Percentiles rank a stretch among this genome's conserved stretches.
phyloP scores from a whole-genome alignment of 2,329 filamentous ascomycete species.

The Lasiodiplodia hormozganensis region DNA sequence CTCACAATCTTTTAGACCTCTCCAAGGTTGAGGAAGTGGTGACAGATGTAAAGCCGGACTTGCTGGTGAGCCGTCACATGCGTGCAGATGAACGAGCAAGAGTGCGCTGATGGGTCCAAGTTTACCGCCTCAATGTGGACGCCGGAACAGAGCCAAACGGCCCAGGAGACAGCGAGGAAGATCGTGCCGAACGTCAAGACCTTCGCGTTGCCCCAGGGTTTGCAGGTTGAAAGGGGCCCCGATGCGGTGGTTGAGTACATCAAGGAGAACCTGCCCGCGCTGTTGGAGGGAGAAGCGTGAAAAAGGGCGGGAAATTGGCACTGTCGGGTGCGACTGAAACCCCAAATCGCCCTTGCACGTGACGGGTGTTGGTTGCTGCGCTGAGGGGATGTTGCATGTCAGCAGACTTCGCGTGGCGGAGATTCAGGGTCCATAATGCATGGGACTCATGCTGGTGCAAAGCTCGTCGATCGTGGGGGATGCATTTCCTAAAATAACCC shows the following conservation, averaged over 20 bases:
- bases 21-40: conserved; percentile 60
- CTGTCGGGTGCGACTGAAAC: conserved; percentile 1
- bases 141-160: conserved; percentile 55
- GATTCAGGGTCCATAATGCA: conserved; percentile 12
- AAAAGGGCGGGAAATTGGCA: conserved; percentile 2
- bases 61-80: conserved; percentile 54
- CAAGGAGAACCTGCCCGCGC: conserved; percentile 49
- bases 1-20: conserved; percentile 49
- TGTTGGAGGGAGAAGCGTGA: conserved; percentile 34
- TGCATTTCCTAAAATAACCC: conserved; percentile 18
- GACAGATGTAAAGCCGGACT: conserved; percentile 58
- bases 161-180: conserved; percentile 53
- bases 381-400: not conserved
- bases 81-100: not conserved
- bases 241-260: conserved; percentile 64
- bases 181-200: conserved; percentile 58
- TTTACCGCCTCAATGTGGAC: conserved; percentile 70
- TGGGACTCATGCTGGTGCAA: conserved; percentile 6
- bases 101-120: conserved; percentile 42
- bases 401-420: not conserved
- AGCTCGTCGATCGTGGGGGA: conserved; percentile 14
- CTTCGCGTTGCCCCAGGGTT: conserved; percentile 60
- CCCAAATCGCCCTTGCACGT: conserved; percentile 4
- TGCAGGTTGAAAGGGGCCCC: conserved; percentile 61
- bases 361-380: not conserved